Conservation (phyloP, 306 rosid species). For the Dalbergia cochinchinensis region DNA sequence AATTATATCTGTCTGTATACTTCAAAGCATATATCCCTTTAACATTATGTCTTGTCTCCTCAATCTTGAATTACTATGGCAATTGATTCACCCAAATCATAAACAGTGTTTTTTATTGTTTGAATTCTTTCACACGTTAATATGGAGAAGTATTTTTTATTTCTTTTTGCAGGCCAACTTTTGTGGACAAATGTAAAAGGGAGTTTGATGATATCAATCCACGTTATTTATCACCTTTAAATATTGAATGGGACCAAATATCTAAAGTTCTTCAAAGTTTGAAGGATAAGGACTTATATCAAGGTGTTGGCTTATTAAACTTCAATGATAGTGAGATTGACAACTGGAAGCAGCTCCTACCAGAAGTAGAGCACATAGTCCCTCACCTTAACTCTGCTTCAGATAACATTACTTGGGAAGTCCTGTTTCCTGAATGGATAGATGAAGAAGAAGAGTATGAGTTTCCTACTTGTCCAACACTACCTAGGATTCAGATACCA, state of each 20-base stretch:
- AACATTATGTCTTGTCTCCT: slow-evolving; percentile 14
- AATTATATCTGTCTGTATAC: slow-evolving; percentile 1
- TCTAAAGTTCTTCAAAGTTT: slow-evolving; percentile 58
- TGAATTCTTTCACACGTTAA: slow-evolving; percentile 13
- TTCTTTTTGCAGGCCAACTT: slow-evolving; percentile 54
- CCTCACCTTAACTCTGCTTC: slow-evolving; percentile 62
- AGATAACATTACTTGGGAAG: slow-evolving; percentile 72
- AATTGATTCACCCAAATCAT: slow-evolving; percentile 19
- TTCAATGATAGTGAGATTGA: slow-evolving; percentile 76
- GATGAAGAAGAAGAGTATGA: slow-evolving; percentile 92
- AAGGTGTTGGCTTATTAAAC: slow-evolving; percentile 84
- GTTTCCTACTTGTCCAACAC: slow-evolving; percentile 83
- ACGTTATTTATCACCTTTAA: slow-evolving; percentile 61
- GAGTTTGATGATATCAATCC: slow-evolving; percentile 53
- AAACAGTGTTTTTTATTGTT: not conserved
- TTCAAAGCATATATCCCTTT: not conserved
- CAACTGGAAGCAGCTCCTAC: slow-evolving; percentile 74
- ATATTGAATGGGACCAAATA: slow-evolving; percentile 78
- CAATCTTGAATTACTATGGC: slow-evolving; percentile 24
- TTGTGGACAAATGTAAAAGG: slow-evolving; percentile 50
- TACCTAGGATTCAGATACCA: slow-evolving; percentile 70
- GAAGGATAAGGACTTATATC: slow-evolving; percentile 61
- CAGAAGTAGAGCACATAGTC: slow-evolving; percentile 69
- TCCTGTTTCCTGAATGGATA: slow-evolving; percentile 91
- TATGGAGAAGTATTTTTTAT: slow-evolving; percentile 16